Base-by-base conservation (phyloP, 2,329 filamentous ascomycete species). In the Fonsecaea monophora region DNA sequence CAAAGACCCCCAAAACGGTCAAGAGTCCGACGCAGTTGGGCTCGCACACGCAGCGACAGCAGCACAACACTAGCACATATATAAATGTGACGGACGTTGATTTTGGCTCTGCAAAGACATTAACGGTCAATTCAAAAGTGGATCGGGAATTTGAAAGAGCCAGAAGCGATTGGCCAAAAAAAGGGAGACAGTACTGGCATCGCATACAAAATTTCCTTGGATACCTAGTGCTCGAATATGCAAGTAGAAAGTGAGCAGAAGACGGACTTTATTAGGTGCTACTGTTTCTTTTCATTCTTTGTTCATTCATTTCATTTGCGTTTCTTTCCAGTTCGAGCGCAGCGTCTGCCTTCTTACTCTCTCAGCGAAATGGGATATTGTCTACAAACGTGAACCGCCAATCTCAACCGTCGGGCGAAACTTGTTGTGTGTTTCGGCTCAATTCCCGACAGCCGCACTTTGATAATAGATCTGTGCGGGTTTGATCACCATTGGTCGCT, bases 241-340 rank as follows among this genome's bases (percentile, higher is more conserved):
- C 38, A 5, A 2, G 15, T 25, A 25, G 25, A 15, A 42, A n/a
- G 10, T 2, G 21, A 50, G 15, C 2, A 25, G 13, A 10, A 25
- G 9, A 48, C 12, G 18, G 10, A 42, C 13, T 15, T 2, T 10
- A 5, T 25, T 50, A n/a, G 45, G 3, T n/a, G 40, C 40, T n/a
- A 42, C 15, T 42, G 40, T 25, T 25, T 50, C 45, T 50, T 50
- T 18, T 45, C 3, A 25, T 12, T 50, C 25, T 50, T 25, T 18
- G 9, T 50, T 50, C 45, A 25, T 50, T 50, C 45, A 50, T 10
- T 50, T 50, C 45, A 50, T 50, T 21, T 50, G 21, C 18, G 45
- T 50, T 21, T 50, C 12, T 25, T n/a, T 50, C 18, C 45, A 25
- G 45, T 13, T 50, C 15, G 25, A 25, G 45, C 45, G 9, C 45